These are phyloP conservation scores for Fabrea salina DNA, from an alignment of 169 alveolate genomes.

Conservation along the genomic window DNA sequence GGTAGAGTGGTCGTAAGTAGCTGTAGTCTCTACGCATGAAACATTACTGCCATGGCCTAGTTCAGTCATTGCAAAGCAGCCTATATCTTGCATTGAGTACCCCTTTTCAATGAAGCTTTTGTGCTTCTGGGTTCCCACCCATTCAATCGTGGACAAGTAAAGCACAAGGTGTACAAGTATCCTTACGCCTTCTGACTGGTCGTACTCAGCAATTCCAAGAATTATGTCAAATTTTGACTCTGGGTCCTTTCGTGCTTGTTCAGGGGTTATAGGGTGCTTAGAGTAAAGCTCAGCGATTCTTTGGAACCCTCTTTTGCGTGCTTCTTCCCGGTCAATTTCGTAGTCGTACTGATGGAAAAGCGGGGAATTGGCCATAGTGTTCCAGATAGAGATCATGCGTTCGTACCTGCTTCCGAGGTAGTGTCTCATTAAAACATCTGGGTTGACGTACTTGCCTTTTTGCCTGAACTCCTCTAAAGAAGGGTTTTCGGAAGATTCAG, in stretches of 20 bases:
- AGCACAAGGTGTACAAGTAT: background rate
- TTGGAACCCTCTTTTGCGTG: too few species aligned
- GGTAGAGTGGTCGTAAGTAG: slow-evolving; percentile 60
- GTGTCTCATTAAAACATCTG: background rate
- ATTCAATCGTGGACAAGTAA: background rate
- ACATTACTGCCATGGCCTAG: slow-evolving; percentile 83
- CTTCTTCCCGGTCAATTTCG: too few species aligned
- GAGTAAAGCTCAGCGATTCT: too few species aligned
- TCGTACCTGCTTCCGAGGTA: background rate
- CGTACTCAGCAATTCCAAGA: background rate
- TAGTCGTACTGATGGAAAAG: background rate
- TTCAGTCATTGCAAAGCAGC: slow-evolving; percentile 81
- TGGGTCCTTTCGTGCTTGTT: too few species aligned
- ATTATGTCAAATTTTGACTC: background rate
- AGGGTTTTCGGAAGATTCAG: background rate
- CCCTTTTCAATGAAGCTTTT: background rate
- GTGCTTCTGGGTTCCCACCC: slow-evolving; percentile 26
- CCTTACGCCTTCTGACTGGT: background rate
- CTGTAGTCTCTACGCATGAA: slow-evolving; percentile 69
- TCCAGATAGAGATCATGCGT: background rate
- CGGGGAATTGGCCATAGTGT: background rate
- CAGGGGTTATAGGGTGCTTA: too few species aligned
- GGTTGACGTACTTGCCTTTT: background rate
- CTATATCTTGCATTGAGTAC: slow-evolving; percentile 24
- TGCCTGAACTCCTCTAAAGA: background rate